These are phyloP conservation scores for Cercospora zeae-maydis DNA, from an alignment of 2,329 filamentous ascomycete genomes.

Conservation along the genomic window DNA sequence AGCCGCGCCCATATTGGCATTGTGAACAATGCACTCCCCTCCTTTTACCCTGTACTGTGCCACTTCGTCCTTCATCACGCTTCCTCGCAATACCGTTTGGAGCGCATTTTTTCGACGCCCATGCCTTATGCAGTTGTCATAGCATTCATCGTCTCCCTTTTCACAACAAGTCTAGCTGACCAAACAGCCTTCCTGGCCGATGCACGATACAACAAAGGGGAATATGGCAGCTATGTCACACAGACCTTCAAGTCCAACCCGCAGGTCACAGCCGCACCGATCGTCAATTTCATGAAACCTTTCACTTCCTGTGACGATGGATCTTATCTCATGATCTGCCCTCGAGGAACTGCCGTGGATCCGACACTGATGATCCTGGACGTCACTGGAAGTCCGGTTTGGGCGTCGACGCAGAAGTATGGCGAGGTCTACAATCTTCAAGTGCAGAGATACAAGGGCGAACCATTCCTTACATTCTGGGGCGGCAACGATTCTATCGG, in stretches of 20 bases:
- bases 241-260: conserved; percentile 36
- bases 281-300: conserved; percentile 31
- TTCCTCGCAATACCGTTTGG: neutral
- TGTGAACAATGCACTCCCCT: neutral
- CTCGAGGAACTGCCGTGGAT: conserved; percentile 23
- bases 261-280: conserved; percentile 33
- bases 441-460: conserved; percentile 44
- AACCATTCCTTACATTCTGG: conserved; percentile 50
- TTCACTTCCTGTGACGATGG: conserved; percentile 34
- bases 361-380: conserved; percentile 23
- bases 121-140: neutral
- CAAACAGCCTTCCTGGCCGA: conserved; percentile 23
- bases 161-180: conserved; percentile 12
- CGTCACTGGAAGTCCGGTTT: conserved; percentile 15
- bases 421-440: conserved; percentile 47
- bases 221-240: conserved; percentile 38
- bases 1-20: neutral
- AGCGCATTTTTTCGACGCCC: neutral
- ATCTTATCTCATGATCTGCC: conserved; percentile 30
- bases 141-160: neutral
- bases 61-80: neutral
- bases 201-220: conserved; percentile 35
- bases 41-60: neutral
- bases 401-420: conserved; percentile 25
- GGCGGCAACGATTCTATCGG: conserved; percentile 47